phyloP scores from a whole-genome alignment of 192 early-diverging fungal genomes.

The Ambispora gerdemannii region DNA sequence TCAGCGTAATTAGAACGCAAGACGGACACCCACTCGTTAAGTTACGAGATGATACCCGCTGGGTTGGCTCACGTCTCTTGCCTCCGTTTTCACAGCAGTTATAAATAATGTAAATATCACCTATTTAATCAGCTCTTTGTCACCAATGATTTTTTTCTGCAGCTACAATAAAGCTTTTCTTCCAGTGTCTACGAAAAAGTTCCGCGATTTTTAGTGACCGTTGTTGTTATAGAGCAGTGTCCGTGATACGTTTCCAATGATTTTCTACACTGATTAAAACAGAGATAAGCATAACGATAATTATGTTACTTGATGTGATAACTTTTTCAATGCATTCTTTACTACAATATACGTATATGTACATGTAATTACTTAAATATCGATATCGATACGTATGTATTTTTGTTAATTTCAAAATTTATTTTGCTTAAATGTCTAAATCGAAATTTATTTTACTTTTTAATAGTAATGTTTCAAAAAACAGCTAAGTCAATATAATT shows the following conservation, averaged over 20 bases:
- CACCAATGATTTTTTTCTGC: slow-evolving; percentile 11
- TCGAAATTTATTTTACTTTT: too few species aligned
- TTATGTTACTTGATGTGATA: too few species aligned
- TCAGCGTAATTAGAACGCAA: slow-evolving; percentile 20
- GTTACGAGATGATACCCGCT: slow-evolving; percentile 11
- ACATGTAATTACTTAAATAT: too few species aligned
- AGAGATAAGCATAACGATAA: too few species aligned
- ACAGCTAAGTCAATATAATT: too few species aligned
- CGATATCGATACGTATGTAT: too few species aligned
- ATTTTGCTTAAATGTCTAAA: too few species aligned
- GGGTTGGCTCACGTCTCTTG: slow-evolving; percentile 12
- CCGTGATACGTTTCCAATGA: slow-evolving; percentile 8
- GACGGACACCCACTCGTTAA: background rate
- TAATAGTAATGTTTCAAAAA: too few species aligned
- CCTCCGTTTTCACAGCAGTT: slow-evolving; percentile 12
- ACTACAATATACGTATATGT: too few species aligned
- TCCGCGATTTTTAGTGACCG: slow-evolving; percentile 14
- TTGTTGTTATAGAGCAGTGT: slow-evolving; percentile 1
- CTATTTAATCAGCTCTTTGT: slow-evolving; percentile 22
- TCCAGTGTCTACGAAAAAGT: slow-evolving; percentile 15
- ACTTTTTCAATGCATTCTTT: too few species aligned
- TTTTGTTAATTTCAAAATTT: too few species aligned
- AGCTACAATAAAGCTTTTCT: slow-evolving; percentile 10
- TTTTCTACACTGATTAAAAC: too few species aligned
- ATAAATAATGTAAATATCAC: slow-evolving; percentile 18